A percentile compares a stretch with the other conserved stretches of the same genome.
These are phyloP conservation scores for Pyricularia sp. DNA, from an alignment of 2,329 filamentous ascomycete species.

Conservation along the genomic window DNA sequence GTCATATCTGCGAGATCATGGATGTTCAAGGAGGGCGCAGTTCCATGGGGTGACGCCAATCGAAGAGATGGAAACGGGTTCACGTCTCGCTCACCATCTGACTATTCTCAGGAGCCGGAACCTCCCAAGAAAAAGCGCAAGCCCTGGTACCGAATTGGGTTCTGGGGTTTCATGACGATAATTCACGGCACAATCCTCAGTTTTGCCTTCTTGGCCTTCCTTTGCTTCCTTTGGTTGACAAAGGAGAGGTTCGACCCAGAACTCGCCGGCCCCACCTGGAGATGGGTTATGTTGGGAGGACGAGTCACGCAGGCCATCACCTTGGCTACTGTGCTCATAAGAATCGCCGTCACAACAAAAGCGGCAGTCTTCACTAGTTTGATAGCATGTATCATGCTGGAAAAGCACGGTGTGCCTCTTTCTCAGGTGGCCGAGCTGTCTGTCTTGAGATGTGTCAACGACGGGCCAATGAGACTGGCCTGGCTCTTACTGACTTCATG, in stretches of 20 bases:
- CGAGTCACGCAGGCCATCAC: conserved; percentile 13
- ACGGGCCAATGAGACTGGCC: conserved; percentile 13
- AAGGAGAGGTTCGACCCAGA: conserved; percentile 9
- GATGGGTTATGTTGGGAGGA: conserved; percentile 12
- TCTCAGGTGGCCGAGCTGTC: conserved; percentile 14
- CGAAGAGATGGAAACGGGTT: not conserved
- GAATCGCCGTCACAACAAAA: conserved; percentile 11
- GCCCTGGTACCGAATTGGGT: conserved; percentile 6
- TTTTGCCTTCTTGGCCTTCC: conserved; percentile 12
- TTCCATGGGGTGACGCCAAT: conserved; percentile 1
- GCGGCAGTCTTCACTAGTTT: conserved; percentile 14
- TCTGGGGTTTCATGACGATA: conserved; percentile 7
- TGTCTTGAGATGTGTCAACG: conserved; percentile 13
- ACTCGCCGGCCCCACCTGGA: conserved; percentile 10
- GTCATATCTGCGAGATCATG: not conserved
- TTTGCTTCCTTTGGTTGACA: conserved; percentile 12
- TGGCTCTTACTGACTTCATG: conserved; percentile 11
- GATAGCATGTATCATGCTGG: conserved; percentile 13
- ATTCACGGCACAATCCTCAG: conserved; percentile 10
- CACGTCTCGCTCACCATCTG: not conserved
- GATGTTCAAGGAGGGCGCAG: conserved; percentile 1
- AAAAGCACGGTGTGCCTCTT: conserved; percentile 14
- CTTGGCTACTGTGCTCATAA: conserved; percentile 11
- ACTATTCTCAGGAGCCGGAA: not conserved
- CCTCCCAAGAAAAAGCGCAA: not conserved